Evolutionary conservation across 2,329 filamentous ascomycete genomes (phyloP).

Genomic region (Botryosphaeria agaves): DNA sequence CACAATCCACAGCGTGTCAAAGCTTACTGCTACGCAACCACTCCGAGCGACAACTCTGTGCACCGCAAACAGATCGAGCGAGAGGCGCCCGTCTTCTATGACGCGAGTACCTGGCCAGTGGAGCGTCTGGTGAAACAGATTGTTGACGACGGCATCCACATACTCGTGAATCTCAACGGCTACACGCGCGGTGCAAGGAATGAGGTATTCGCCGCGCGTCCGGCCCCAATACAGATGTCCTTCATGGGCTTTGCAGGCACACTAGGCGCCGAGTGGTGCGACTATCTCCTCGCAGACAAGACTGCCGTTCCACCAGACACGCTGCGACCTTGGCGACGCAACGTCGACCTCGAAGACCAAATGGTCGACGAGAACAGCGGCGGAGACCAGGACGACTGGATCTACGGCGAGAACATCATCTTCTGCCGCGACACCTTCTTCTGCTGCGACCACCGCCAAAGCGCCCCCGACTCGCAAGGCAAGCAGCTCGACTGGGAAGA

Average conservation of each 20-base stretch:
- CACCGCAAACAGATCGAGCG: slow-evolving; percentile 87
- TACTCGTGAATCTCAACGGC: slow-evolving; percentile 92
- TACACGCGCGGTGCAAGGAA: slow-evolving; percentile 95
- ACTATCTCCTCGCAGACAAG: slow-evolving; percentile 83
- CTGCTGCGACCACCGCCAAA: slow-evolving; percentile 92
- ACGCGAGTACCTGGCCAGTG: slow-evolving; percentile 73
- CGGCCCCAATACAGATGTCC: slow-evolving; percentile 94
- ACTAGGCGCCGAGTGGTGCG: slow-evolving; percentile 93
- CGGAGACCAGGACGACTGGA: slow-evolving; percentile 59
- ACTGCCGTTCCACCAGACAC: slow-evolving; percentile 73
- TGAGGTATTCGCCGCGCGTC: slow-evolving; percentile 87
- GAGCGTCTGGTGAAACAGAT: slow-evolving; percentile 79
- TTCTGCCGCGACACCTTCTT: slow-evolving; percentile 94
- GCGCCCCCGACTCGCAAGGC: slow-evolving; percentile 55
- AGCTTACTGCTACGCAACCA: slow-evolving; percentile 93
- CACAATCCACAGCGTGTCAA: slow-evolving; percentile 58
- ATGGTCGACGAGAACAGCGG: slow-evolving; percentile 46
- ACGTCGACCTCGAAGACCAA: slow-evolving; percentile 54
- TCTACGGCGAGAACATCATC: slow-evolving; percentile 93
- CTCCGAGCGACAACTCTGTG: slow-evolving; percentile 69
- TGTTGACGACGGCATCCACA: slow-evolving; percentile 73
- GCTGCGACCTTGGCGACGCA: slow-evolving; percentile 61
- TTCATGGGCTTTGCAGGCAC: slow-evolving; percentile 99
- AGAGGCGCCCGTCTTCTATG: slow-evolving; percentile 79
- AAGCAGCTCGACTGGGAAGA: slow-evolving; percentile 59